Evolutionary conservation across 306 rosid genomes (phyloP), one percentile per base, ranked within the genome.

Genomic region (Cucurbita pepo): DNA sequence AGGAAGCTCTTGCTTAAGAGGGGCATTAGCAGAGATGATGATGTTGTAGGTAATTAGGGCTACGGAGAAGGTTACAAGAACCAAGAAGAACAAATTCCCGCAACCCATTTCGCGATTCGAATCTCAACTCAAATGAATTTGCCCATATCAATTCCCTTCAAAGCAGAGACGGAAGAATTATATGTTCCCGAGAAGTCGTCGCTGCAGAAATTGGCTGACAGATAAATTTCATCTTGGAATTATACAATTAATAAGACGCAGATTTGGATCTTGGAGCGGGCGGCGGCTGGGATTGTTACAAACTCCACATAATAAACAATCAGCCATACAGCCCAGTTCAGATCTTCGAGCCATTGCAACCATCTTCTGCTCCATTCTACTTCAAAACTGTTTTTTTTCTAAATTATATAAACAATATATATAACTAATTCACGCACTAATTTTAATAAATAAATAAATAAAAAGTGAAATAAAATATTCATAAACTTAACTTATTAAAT

Each of bases 1-100:
- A 0, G 97, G 99, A 52, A 95, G 90, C 12, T 85, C 97, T 69
- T 91, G 99, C 78, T 73, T 79, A 50, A 95, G 86, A 22, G 99
- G 92, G 2, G 91, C 94, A 73, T 83, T 89, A 1, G 95, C 89
- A 7, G 99, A 95, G 76, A 95, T 88, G 22, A 95, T 86, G 43
- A 95, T 88, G 87, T 95, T 95, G 88, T 95, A 95, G 0, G 99
- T 95, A 45, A 95, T 95, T 4, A 95, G 84, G 43, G 99, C 92
- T 4, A 91, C 90, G 4, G 99, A 95, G 83, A 95, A 91, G 57
- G 87, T 82, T 36, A 91, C 54, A 12, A 95, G 88, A 34, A 86
- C 47, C 62, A 83, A 62, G 86, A 88, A 95, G 90, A 95, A 91
- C 78, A 84, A 47, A 64, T 95, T 95, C 15, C 99, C 97, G 74